Evolutionary conservation across 2,329 filamentous ascomycete species (phyloP).

Genomic region (Rhexocercosporidium sp.): DNA sequence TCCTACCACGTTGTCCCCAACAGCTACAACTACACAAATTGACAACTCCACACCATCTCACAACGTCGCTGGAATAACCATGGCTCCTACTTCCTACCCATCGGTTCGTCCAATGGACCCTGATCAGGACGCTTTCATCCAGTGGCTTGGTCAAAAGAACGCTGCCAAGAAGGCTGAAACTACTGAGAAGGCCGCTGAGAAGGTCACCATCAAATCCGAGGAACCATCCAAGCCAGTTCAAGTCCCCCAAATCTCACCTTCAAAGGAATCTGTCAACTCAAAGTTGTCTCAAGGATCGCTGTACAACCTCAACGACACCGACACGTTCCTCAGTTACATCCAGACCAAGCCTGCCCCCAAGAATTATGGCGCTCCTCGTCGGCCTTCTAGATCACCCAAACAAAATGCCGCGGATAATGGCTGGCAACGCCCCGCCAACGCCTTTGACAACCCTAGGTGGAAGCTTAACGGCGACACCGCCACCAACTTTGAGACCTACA

Average conservation of each 20-base stretch:
- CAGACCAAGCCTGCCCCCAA: neutral
- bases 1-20: neutral
- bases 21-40: neutral
- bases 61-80: neutral
- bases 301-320: neutral
- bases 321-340: neutral
- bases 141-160: neutral
- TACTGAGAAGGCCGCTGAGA: neutral
- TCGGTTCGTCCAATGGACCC: neutral
- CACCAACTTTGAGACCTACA: conserved; percentile 3
- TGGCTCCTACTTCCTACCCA: neutral
- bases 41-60: neutral
- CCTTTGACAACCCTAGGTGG: conserved; percentile 6
- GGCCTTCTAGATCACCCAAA: neutral
- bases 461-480: neutral
- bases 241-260: neutral
- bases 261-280: neutral
- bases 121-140: conserved; percentile 2
- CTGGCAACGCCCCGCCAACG: neutral
- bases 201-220: neutral
- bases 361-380: neutral
- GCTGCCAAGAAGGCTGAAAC: neutral
- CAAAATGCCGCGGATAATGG: neutral
- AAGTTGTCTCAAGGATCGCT: neutral
- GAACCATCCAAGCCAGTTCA: neutral